Evolutionary conservation across 2,329 filamentous ascomycete species (phyloP).

Genomic region (Thermoascus crustaceus): DNA sequence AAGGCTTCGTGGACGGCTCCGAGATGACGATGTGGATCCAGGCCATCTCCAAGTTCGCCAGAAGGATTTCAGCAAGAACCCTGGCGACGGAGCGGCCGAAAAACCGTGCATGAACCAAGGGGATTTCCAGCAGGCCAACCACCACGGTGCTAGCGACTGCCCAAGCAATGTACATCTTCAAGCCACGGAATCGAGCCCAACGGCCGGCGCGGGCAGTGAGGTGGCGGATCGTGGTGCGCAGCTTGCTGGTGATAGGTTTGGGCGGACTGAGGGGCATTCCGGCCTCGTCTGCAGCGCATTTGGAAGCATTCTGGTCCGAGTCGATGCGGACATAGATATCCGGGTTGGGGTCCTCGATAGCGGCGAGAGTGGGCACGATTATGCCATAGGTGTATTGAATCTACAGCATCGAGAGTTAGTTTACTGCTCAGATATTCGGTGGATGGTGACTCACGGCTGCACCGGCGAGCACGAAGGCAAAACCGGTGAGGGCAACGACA

Average conservation of each 20-base stretch:
- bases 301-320: conserved; percentile 24
- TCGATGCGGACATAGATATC: conserved; percentile 47
- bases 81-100: conserved; percentile 43
- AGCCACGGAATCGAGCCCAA: conserved; percentile 61
- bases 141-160: conserved; percentile 37
- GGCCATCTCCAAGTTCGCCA: conserved; percentile 61
- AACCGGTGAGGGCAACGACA: conserved; percentile 20
- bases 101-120: conserved; percentile 30
- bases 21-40: conserved; percentile 87
- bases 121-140: conserved; percentile 37
- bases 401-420: conserved; percentile 17
- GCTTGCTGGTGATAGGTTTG: conserved; percentile 54
- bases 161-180: conserved; percentile 45
- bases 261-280: conserved; percentile 41
- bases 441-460: conserved; percentile 19
- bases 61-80: conserved; percentile 51
- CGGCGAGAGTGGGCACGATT: conserved; percentile 54
- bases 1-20: conserved; percentile 53
- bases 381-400: conserved; percentile 52
- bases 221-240: conserved; percentile 51
- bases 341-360: conserved; percentile 54
- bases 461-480: conserved; percentile 16
- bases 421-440: neutral
- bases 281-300: conserved; percentile 28
- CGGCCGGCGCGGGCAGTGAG: conserved; percentile 58